These are phyloP conservation scores for Populus deltoides DNA, from an alignment of 345 rosid genomes.

Conservation along the genomic window DNA sequence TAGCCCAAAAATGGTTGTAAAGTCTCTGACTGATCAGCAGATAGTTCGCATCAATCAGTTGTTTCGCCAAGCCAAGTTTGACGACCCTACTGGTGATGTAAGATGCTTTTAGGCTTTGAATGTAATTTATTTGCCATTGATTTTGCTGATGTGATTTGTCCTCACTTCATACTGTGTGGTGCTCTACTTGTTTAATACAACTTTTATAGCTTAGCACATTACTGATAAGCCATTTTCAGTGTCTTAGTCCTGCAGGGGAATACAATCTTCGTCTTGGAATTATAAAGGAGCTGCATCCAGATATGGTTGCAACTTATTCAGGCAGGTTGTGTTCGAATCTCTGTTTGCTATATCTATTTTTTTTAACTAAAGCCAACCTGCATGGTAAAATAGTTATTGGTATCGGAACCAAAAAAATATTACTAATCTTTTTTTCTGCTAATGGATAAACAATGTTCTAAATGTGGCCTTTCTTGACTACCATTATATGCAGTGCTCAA, in stretches of 20 bases:
- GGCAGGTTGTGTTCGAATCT: constrained; percentile 70
- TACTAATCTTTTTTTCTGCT: background rate
- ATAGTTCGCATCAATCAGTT: constrained; percentile 95
- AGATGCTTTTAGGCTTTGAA: constrained; percentile 29
- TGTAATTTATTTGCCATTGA: background rate
- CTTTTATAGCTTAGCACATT: background rate
- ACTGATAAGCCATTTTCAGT: constrained; percentile 42
- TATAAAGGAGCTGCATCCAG: constrained; percentile 96
- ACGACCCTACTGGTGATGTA: constrained; percentile 95
- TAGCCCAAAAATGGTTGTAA: constrained; percentile 72
- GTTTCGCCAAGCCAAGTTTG: constrained; percentile 98
- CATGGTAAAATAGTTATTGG: background rate
- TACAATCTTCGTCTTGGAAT: constrained; percentile 98
- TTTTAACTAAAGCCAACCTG: background rate
- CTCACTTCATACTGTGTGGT: background rate
- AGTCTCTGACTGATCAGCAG: constrained; percentile 81
- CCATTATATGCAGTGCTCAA: constrained; percentile 70
- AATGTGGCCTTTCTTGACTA: constrained; percentile 13
- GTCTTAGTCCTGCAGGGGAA: constrained; percentile 98
- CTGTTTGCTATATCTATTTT: constrained; percentile 3
- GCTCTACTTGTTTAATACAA: background rate
- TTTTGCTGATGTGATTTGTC: background rate
- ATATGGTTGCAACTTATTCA: constrained; percentile 93
- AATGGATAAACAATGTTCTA: background rate
- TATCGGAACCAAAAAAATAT: background rate